Evolutionary conservation across 148 eudicot genomes (phyloP).

Genomic region (Bassia scoparia): DNA sequence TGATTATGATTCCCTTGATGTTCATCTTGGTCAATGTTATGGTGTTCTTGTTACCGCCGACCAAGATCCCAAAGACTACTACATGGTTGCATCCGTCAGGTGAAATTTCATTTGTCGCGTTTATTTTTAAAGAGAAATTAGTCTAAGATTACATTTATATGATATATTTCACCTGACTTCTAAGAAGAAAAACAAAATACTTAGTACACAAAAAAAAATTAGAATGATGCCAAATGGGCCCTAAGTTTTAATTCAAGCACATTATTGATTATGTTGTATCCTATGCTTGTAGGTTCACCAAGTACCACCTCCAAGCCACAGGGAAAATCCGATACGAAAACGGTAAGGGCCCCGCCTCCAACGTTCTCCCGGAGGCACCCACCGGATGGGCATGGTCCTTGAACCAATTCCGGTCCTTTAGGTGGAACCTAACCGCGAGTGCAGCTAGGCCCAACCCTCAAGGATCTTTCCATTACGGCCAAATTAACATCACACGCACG

Average conservation of each 20-base stretch:
- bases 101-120: too few species aligned
- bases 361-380: constrained; percentile 50
- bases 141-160: too few species aligned
- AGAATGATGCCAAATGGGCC: too few species aligned
- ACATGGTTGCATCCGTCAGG: constrained; percentile 46
- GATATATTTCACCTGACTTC: too few species aligned
- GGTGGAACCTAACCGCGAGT: constrained; percentile 66
- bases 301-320: constrained; percentile 45
- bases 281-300: constrained; percentile 29
- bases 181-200: too few species aligned
- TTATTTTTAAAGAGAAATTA: too few species aligned
- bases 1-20: constrained; percentile 43
- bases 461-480: constrained; percentile 57
- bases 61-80: constrained; percentile 52
- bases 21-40: constrained; percentile 56
- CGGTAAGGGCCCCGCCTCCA: constrained; percentile 38
- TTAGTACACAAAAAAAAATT: too few species aligned
- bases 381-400: constrained; percentile 54
- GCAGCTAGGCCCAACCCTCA: constrained; percentile 79
- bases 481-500: constrained; percentile 48
- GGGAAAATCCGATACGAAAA: constrained; percentile 39
- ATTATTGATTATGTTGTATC: not conserved
- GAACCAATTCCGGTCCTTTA: constrained; percentile 59
- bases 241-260: too few species aligned
- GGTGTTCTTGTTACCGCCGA: constrained; percentile 64